phyloP scores from a whole-genome alignment of 192 early-diverging fungal species.

The Gonapodya sp. region DNA sequence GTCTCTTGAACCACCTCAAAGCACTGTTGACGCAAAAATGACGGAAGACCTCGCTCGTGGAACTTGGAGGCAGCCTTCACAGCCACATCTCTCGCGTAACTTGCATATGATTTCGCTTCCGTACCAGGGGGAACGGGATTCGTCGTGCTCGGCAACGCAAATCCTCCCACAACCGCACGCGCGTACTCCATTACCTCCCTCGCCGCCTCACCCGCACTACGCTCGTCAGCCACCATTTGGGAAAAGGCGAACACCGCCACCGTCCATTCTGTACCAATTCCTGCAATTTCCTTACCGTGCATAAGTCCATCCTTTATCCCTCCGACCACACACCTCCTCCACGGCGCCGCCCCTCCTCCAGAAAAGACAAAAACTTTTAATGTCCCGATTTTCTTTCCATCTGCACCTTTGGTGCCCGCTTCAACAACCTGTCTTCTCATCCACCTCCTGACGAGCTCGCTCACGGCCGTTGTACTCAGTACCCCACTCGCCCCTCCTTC shows the following conservation, averaged over 20 bases:
- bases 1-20: not conserved
- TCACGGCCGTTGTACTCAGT: not conserved
- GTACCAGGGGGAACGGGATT: no score
- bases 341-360: not conserved
- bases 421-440: not conserved
- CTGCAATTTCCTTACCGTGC: not conserved
- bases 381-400: not conserved
- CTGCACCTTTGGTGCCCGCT: not conserved
- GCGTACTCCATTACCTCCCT: no score
- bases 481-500: not conserved
- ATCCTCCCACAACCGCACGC: no score
- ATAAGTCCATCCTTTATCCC: not conserved
- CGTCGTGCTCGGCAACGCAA: no score
- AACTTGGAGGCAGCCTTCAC: not conserved
- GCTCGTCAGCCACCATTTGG: not conserved
- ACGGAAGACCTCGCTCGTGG: not conserved
- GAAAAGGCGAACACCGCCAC: not conserved
- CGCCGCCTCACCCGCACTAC: not conserved
- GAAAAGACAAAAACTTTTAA: not conserved
- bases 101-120: not conserved
- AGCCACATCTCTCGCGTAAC: not conserved
- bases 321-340: not conserved
- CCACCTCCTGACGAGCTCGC: not conserved
- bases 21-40: not conserved
- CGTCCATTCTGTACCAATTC: not conserved